phyloP scores from a whole-genome alignment of 257 asterid genomes.

The Nemophila menziesii region DNA sequence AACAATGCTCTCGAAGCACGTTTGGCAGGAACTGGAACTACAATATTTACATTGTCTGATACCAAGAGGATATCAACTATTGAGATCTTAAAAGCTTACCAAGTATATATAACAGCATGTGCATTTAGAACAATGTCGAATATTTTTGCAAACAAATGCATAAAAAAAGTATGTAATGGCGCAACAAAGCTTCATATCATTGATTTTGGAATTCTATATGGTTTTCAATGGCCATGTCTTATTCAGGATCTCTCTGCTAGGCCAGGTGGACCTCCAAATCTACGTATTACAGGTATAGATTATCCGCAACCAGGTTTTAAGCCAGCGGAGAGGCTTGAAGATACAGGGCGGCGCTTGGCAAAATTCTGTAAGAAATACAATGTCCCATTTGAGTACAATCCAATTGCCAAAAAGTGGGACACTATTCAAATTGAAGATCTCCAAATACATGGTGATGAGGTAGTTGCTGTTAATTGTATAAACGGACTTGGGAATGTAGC shows the following conservation, averaged over 20 bases:
- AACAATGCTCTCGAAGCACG: constrained; percentile 58
- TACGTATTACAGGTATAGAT: constrained; percentile 57
- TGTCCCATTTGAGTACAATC: constrained; percentile 40
- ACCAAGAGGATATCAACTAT: constrained; percentile 19
- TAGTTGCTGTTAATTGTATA: constrained; percentile 46
- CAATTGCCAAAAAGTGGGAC: constrained; percentile 58
- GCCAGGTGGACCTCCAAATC: constrained; percentile 52
- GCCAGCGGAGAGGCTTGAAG: constrained; percentile 53
- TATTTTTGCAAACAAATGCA: constrained; percentile 41
- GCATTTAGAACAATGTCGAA: constrained; percentile 57
- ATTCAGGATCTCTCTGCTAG: constrained; percentile 42
- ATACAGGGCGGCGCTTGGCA: constrained; percentile 38
- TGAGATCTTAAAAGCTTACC: constrained; percentile 31
- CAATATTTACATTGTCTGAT: constrained; percentile 24
- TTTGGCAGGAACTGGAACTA: constrained; percentile 36
- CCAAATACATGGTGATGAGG: constrained; percentile 34
- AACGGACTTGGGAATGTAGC: constrained; percentile 37
- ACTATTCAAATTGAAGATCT: constrained; percentile 32
- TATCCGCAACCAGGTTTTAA: constrained; percentile 51
- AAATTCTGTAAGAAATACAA: constrained; percentile 36
- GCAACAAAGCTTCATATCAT: constrained; percentile 38
- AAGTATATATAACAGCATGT: constrained; percentile 32
- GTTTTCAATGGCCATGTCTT: constrained; percentile 77
- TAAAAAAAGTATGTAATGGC: constrained; percentile 14
- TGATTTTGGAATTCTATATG: constrained; percentile 55